These are phyloP conservation scores for Mycosphaerelloides madeirae DNA, from an alignment of 2,329 filamentous ascomycete genomes.

Conservation along the genomic window DNA sequence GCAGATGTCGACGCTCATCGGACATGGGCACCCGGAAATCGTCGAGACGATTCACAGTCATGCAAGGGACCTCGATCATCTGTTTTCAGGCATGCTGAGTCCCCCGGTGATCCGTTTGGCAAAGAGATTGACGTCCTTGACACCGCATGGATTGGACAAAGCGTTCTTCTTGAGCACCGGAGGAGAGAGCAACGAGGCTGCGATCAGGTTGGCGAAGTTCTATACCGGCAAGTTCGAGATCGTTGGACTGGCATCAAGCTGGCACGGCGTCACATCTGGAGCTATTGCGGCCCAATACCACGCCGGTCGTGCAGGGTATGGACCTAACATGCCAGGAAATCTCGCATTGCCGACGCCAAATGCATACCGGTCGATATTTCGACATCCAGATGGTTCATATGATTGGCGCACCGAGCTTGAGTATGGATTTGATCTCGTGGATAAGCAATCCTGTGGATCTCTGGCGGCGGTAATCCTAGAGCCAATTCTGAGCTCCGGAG, in stretches of 20 bases:
- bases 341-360: conserved; percentile 57
- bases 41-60: conserved; percentile 50
- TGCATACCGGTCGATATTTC: conserved; percentile 58
- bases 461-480: conserved; percentile 61
- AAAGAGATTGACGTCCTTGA: conserved; percentile 45
- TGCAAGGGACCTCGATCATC: conserved; percentile 52
- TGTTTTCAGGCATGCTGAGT: conserved; percentile 56
- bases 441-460: conserved; percentile 56
- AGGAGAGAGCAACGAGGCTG: conserved; percentile 53
- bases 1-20: conserved; percentile 57
- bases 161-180: conserved; percentile 57
- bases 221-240: conserved; percentile 63
- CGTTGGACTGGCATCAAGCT: conserved; percentile 55
- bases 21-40: conserved; percentile 56
- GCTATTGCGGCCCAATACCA: conserved; percentile 52
- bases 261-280: conserved; percentile 57
- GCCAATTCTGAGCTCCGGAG: conserved; percentile 55
- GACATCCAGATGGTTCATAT: conserved; percentile 54
- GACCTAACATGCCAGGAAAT: conserved; percentile 51
- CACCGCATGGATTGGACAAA: conserved; percentile 50
- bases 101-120: conserved; percentile 54
- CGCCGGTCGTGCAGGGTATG: conserved; percentile 47
- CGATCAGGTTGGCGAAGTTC: conserved; percentile 60
- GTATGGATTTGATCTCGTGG: conserved; percentile 58
- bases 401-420: conserved; percentile 63